A percentile compares a stretch with the other conserved stretches of the same genome.
phyloP scores from a whole-genome alignment of 148 eudicot genomes.

The Heliosperma pusillum region DNA sequence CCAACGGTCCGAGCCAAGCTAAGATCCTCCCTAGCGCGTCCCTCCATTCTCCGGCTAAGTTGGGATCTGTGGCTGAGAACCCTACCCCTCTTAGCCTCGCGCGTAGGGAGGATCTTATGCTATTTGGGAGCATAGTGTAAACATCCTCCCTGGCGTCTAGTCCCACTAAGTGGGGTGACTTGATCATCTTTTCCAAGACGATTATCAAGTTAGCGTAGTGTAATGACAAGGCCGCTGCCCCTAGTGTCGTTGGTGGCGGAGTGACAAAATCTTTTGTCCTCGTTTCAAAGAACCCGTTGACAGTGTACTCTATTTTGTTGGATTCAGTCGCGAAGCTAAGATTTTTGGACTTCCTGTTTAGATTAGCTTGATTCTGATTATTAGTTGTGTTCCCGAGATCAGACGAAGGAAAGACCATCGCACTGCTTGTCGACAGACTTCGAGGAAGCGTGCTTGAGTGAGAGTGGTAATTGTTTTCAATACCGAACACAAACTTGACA shows the following conservation, averaged over 20 bases:
- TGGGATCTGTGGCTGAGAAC: constrained; percentile 64
- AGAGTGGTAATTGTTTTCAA: constrained; percentile 32
- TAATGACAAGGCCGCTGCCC: constrained; percentile 63
- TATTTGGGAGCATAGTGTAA: constrained; percentile 72
- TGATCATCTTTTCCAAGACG: constrained; percentile 78
- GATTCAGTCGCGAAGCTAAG: neutral
- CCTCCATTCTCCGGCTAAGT: constrained; percentile 79
- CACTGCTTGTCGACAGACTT: constrained; percentile 74
- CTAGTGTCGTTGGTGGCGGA: constrained; percentile 56
- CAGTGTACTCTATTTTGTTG: constrained; percentile 3
- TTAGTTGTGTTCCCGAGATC: constrained; percentile 14
- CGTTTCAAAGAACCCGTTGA: constrained; percentile 40
- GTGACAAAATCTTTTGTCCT: constrained; percentile 43
- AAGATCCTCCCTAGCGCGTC: constrained; percentile 73
- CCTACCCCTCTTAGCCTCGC: constrained; percentile 66
- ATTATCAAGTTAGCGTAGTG: constrained; percentile 87
- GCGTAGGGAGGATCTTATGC: constrained; percentile 56
- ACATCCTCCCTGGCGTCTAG: constrained; percentile 82
- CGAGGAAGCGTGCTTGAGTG: constrained; percentile 45
- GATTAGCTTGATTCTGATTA: neutral
- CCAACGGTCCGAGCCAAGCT: constrained; percentile 75
- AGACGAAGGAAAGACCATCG: constrained; percentile 54
- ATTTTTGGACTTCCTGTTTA: neutral
- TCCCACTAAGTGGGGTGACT: constrained; percentile 78
- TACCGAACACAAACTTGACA: constrained; percentile 72